A percentile compares a stretch with the other conserved stretches of the same genome.
Evolutionary conservation across 106 monocot genomes (phyloP).

Genomic region (Alisma plantagoaquatica): DNA sequence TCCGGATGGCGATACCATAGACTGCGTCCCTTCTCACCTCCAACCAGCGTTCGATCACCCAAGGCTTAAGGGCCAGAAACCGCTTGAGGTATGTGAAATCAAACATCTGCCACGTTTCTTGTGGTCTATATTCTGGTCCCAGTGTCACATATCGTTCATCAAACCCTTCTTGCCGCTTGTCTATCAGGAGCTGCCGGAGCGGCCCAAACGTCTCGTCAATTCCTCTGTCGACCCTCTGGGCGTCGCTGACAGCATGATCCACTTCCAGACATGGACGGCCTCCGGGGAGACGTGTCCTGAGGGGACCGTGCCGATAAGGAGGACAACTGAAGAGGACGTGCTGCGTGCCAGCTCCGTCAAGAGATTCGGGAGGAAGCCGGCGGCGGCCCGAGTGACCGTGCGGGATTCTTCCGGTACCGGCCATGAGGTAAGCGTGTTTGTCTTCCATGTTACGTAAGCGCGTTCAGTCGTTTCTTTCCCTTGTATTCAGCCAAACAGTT

Average conservation of each 20-base stretch:
- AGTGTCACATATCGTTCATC: not conserved
- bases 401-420: conserved; percentile 46
- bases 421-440: conserved; percentile 61
- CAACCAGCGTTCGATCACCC: conserved; percentile 96
- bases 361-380: conserved; percentile 60
- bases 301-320: conserved; percentile 48
- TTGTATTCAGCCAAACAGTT: too few relatives aligned
- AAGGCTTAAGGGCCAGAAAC: conserved; percentile 47
- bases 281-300: conserved; percentile 70
- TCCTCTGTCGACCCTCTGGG: too few relatives aligned
- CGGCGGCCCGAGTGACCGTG: conserved; percentile 15
- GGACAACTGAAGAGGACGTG: conserved; percentile 45
- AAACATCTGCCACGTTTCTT: not conserved
- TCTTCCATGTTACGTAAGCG: not conserved
- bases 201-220: conserved; percentile 76
- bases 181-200: conserved; percentile 59
- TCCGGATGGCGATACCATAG: conserved; percentile 84
- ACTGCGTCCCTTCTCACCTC: conserved; percentile 76
- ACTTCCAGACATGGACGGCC: conserved; percentile 44
- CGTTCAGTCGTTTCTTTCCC: not conserved
- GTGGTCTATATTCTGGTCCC: not conserved
- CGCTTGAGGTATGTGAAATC: conserved; percentile 34
- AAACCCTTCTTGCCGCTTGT: not conserved
- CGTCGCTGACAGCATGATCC: not conserved
- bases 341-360: conserved; percentile 45